Percentiles rank a stretch among this genome's conserved stretches.
Conservation (phyloP, 2,329 filamentous ascomycete species). For the Neurospora sp. region DNA sequence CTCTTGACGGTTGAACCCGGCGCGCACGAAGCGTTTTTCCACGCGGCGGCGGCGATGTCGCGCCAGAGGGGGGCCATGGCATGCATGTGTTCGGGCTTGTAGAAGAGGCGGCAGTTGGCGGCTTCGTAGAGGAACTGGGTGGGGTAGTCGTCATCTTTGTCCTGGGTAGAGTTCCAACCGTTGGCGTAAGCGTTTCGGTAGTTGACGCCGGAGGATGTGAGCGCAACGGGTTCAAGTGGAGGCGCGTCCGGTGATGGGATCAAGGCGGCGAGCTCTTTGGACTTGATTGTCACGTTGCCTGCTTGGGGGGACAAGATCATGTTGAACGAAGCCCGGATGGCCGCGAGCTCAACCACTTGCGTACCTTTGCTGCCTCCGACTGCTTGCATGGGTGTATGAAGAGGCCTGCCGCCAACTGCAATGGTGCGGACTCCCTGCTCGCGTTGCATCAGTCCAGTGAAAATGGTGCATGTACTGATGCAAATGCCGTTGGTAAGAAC, state of each 20-base stretch:
- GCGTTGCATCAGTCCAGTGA: slow-evolving; percentile 43
- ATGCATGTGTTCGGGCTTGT: no score
- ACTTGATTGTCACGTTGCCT: background rate
- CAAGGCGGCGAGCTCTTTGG: background rate
- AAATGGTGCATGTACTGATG: slow-evolving; percentile 49
- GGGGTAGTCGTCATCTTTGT: no score
- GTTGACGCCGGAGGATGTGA: slow-evolving; percentile 39
- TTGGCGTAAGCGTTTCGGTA: slow-evolving; percentile 23
- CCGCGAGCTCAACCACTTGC: slow-evolving; percentile 24
- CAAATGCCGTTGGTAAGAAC: slow-evolving; percentile 47
- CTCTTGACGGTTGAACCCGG: no score
- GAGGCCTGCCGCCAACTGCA: slow-evolving; percentile 46
- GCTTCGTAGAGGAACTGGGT: no score
- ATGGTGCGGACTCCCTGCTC: slow-evolving; percentile 45
- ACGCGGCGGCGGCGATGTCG: no score
- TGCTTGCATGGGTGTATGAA: slow-evolving; percentile 40
- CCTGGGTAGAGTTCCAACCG: no score
- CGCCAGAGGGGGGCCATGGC: no score
- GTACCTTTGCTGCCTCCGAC: slow-evolving; percentile 50
- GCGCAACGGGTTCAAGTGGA: slow-evolving; percentile 12
- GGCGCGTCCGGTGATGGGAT: background rate
- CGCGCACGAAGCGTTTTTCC: no score
- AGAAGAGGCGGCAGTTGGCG: no score
- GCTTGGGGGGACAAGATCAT: background rate
- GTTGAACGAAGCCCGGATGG: slow-evolving; percentile 10